Conservation (phyloP, 164 flowering plant species). For the Berberis thunbergii region DNA sequence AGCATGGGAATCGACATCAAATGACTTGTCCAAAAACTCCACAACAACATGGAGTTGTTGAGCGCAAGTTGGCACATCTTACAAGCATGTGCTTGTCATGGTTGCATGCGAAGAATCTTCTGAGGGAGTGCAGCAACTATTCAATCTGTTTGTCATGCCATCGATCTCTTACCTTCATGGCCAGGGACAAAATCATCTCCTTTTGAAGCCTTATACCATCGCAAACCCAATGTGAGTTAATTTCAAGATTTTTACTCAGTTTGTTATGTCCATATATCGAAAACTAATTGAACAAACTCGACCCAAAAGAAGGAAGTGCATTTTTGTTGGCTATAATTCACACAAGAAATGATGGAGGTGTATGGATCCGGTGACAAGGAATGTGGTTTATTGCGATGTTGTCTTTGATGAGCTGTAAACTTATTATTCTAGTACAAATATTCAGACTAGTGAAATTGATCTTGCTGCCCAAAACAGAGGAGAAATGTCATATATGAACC, state of each 20-base stretch:
- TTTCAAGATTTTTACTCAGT: not conserved
- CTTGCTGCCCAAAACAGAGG: not conserved
- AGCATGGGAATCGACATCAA: not conserved
- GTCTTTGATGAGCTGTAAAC: constrained; percentile 4
- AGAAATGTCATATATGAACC: no score
- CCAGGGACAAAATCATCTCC: not conserved
- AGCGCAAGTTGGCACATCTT: not conserved
- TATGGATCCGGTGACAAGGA: not conserved
- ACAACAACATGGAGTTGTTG: not conserved
- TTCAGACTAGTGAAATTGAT: not conserved
- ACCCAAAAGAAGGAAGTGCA: not conserved
- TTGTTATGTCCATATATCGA: not conserved
- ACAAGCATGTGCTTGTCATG: not conserved
- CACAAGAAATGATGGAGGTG: not conserved
- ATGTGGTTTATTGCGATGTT: not conserved
- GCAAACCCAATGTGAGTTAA: not conserved
- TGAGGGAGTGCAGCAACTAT: not conserved
- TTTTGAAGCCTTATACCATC: not conserved
- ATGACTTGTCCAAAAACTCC: not conserved
- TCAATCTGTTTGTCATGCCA: not conserved
- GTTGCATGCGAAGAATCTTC: constrained; percentile 3
- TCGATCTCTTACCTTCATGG: not conserved
- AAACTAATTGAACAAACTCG: not conserved
- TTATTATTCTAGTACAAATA: not conserved
- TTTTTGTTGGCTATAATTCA: constrained; percentile 1